These are phyloP conservation scores for Fraxinus velutina DNA, from an alignment of 305 asterid genomes.

Conservation along the genomic window DNA sequence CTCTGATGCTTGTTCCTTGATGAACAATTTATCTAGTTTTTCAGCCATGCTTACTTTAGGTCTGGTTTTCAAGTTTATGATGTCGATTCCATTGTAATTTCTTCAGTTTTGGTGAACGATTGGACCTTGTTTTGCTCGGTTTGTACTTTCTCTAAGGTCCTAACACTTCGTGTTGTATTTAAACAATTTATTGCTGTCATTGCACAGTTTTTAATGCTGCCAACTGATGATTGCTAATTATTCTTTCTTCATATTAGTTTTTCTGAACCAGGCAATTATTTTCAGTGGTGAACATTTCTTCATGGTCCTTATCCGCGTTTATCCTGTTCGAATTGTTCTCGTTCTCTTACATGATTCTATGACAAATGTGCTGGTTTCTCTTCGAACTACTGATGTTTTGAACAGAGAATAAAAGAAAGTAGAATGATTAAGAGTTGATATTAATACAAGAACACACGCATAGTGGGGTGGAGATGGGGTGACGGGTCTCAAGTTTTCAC, in stretches of 20 bases:
- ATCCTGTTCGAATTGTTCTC: not conserved
- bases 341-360: not conserved
- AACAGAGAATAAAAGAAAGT: not conserved
- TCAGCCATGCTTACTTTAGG: conserved; percentile 38
- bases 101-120: conserved; percentile 2
- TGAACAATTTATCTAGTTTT: conserved; percentile 34
- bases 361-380: not conserved
- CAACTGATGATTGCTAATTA: not conserved
- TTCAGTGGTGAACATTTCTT: not conserved
- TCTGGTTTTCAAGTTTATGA: conserved; percentile 29
- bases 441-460: not conserved
- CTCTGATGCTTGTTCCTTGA: conserved; percentile 41
- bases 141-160: conserved; percentile 16
- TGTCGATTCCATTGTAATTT: conserved; percentile 25
- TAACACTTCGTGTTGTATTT: conserved; percentile 25
- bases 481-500: conserved; percentile 1
- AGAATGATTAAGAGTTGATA: not conserved
- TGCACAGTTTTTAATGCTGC: conserved; percentile 19
- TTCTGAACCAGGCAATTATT: not conserved
- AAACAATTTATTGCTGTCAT: conserved; percentile 28
- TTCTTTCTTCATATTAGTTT: not conserved
- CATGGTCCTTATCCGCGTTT: not conserved
- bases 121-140: conserved; percentile 33
- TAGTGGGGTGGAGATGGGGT: not conserved
- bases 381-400: not conserved